Evolutionary conservation across 2,329 filamentous ascomycete species (phyloP), one percentile per base, ranked within the genome.

Genomic region (Triangularia setosa): DNA sequence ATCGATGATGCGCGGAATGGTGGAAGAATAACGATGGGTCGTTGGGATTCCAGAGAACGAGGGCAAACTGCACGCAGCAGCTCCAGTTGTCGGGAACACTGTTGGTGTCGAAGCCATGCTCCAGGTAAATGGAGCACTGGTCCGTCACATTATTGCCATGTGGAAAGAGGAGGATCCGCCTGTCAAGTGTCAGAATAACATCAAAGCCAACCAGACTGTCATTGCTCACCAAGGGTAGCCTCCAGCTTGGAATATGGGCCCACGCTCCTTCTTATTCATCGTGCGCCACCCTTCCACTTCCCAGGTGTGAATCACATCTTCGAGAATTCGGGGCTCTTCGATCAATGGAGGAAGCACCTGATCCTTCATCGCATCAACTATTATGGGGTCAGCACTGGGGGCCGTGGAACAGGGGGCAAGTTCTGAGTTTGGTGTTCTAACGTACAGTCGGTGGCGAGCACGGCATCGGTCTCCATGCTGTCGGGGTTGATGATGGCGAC

Each of bases 161-260:
- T 0, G 95, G 94, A 74, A 99, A 99, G 75, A 99, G 93, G 14
- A 99, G 85, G 71, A 98, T 90, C 72, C 94, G 90, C 95, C 90
- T 93, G 27, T 7, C 14, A 11, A 8, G 23, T 28, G 16, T 65
- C 48, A 67, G 56, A 35, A 18, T 12, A 60, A 23, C 18, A 2
- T 21, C 64, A 35, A 14, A 11, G 44, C 21, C 12, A 25, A 33
- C 14, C 35, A 21, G n/a, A 9, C 54, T 23, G 54, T 33, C 44
- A 52, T 65, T 18, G 79, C 85, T 74, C 77, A 93, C 90, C 95
- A 99, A 75, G 94, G 95, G 74, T 87, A 89, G 58, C 91, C 93
- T 58, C 89, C 93, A 68, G 92, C 94, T 66, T 95, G 77, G 76
- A 99, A 99, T 64, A 90, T 76, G 2, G 95, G 95, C 1, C 95